Evolutionary conservation across 1,284 basidiomycete species (phyloP).

Genomic region (Schizophyllum commune): DNA sequence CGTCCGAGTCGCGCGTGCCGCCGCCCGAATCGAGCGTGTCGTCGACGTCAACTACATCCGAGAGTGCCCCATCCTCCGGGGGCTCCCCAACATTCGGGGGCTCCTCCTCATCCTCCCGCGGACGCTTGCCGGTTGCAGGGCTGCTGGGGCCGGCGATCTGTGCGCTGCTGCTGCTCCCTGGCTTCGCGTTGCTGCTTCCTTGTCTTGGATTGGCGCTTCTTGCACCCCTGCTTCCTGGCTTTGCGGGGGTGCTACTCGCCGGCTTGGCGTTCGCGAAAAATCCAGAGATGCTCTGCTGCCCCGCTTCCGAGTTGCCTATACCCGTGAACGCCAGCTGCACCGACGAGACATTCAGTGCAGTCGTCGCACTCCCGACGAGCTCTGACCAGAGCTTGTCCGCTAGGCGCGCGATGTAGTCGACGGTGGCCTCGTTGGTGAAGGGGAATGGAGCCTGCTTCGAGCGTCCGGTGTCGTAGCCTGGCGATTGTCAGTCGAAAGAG

Average conservation of each 20-base stretch:
- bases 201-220: conserved; percentile 19
- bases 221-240: conserved; percentile 8
- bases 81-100: neutral
- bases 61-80: neutral
- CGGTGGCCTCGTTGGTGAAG: conserved; percentile 63
- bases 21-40: neutral
- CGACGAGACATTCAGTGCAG: conserved; percentile 61
- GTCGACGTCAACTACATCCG: neutral
- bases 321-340: conserved; percentile 80
- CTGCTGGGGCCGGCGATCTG: neutral
- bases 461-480: conserved; percentile 59
- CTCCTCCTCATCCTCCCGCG: neutral
- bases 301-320: conserved; percentile 71
- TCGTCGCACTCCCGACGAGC: conserved; percentile 40
- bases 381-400: conserved; percentile 88
- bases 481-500: conserved; percentile 8
- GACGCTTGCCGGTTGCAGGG: neutral
- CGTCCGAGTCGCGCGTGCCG: neutral
- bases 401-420: conserved; percentile 71
- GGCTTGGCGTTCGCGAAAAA: conserved; percentile 52
- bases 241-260: conserved; percentile 25
- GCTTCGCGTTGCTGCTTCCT: conserved; percentile 20
- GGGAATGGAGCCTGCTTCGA: conserved; percentile 85
- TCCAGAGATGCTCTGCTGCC: conserved; percentile 81
- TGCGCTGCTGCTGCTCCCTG: neutral